Evolutionary conservation across 306 rosid genomes (phyloP).

Genomic region (Psophocarpus tetragonolobus): DNA sequence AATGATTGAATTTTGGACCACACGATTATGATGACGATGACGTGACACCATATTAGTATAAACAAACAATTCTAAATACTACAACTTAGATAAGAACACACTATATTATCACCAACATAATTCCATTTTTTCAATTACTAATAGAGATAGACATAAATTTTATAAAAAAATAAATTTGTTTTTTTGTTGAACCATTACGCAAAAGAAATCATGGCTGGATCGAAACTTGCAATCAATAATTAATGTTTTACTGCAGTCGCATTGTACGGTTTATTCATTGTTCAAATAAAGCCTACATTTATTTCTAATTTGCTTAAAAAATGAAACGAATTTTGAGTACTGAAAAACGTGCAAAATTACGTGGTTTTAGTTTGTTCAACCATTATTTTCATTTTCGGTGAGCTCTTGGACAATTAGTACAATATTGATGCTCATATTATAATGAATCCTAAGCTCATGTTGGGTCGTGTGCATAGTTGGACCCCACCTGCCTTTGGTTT

Average conservation of each 20-base stretch:
- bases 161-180: no score
- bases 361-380: neutral
- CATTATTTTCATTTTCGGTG: neutral
- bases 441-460: neutral
- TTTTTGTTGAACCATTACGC: no score
- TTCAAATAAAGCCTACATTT: neutral
- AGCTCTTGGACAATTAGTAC: neutral
- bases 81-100: neutral
- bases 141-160: no score
- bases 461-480: neutral
- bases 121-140: no score
- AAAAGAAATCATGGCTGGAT: neutral
- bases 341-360: conserved; percentile 21
- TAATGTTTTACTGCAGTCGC: neutral
- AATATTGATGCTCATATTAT: neutral
- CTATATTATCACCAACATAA: neutral
- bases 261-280: neutral
- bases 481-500: neutral
- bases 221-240: neutral
- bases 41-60: neutral
- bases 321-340: neutral
- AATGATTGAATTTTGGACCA: neutral
- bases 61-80: neutral
- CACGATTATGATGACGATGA: neutral
- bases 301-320: neutral